Conservation (phyloP, 2,329 filamentous ascomycete genomes). For the Setomelanomma holmii region DNA sequence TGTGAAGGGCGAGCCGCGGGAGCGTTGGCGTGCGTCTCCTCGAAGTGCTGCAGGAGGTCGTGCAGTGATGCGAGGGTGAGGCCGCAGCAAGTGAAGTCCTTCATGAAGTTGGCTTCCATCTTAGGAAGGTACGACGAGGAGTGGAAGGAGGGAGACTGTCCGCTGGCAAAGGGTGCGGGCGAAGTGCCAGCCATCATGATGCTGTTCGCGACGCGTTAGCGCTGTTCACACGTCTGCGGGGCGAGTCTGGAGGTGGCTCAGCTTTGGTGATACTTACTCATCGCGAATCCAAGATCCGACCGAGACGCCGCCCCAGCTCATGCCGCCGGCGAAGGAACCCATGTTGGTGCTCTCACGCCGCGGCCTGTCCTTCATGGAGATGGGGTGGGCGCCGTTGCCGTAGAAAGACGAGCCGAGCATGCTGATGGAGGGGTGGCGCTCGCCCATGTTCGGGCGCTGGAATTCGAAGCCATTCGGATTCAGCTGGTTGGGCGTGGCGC, state of each 20-base stretch:
- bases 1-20: slow-evolving; percentile 60
- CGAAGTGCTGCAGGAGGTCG: slow-evolving; percentile 94
- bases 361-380: slow-evolving; percentile 64
- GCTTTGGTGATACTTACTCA: slow-evolving; percentile 73
- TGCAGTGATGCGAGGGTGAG: slow-evolving; percentile 89
- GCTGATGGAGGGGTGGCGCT: slow-evolving; percentile 63
- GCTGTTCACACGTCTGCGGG: slow-evolving; percentile 8
- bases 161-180: slow-evolving; percentile 76
- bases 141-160: slow-evolving; percentile 88
- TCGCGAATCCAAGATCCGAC: slow-evolving; percentile 97
- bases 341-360: slow-evolving; percentile 67
- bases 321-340: slow-evolving; percentile 73
- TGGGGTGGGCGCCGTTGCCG: slow-evolving; percentile 65
- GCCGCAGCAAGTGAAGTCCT: slow-evolving; percentile 94
- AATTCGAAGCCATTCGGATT: slow-evolving; percentile 44
- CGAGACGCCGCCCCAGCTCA: slow-evolving; percentile 97
- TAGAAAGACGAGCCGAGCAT: slow-evolving; percentile 58
- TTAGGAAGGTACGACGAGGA: slow-evolving; percentile 96
- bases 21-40: slow-evolving; percentile 87
- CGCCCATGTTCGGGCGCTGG: slow-evolving; percentile 43
- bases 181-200: slow-evolving; percentile 96
- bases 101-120: slow-evolving; percentile 96
- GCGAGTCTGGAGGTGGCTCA: no score
- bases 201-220: slow-evolving; percentile 58
- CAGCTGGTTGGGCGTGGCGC: slow-evolving; percentile 51